These are phyloP conservation scores for Penicillium olsonii DNA, from an alignment of 2,329 filamentous ascomycete species.

Conservation along the genomic window DNA sequence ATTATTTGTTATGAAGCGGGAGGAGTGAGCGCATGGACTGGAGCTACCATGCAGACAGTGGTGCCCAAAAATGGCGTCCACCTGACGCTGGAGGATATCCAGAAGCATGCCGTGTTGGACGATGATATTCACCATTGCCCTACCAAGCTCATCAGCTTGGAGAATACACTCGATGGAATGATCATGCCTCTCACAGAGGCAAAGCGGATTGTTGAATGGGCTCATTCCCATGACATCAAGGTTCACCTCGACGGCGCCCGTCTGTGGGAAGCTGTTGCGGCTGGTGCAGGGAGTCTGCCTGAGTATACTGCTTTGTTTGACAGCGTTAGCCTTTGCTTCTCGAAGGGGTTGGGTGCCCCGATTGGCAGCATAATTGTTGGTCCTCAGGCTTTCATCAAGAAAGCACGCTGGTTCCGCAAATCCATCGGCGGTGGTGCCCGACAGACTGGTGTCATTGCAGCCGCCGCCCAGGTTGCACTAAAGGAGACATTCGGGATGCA, in stretches of 20 bases:
- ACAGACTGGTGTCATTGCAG: conserved; percentile 74
- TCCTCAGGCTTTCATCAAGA: conserved; percentile 59
- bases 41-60: conserved; percentile 68
- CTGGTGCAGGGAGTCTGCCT: conserved; percentile 65
- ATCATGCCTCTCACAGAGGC: conserved; percentile 76
- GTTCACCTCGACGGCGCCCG: conserved; percentile 79
- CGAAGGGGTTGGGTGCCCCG: conserved; percentile 79
- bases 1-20: conserved; percentile 67
- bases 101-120: conserved; percentile 61
- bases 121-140: conserved; percentile 76
- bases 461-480: conserved; percentile 73
- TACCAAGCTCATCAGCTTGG: conserved; percentile 76
- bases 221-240: conserved; percentile 62
- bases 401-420: conserved; percentile 76
- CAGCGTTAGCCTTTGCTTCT: conserved; percentile 75
- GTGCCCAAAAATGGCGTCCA: conserved; percentile 70
- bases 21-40: conserved; percentile 70
- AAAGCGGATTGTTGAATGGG: conserved; percentile 69
- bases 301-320: conserved; percentile 72
- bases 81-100: conserved; percentile 74
- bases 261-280: conserved; percentile 77
- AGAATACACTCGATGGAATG: conserved; percentile 81
- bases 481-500: conserved; percentile 73
- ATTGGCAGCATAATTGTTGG: conserved; percentile 75
- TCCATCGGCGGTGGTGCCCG: conserved; percentile 76